Evolutionary conservation across 2,329 filamentous ascomycete species (phyloP), one percentile per base, ranked within the genome.

Genomic region (Aspergillus awamori): DNA sequence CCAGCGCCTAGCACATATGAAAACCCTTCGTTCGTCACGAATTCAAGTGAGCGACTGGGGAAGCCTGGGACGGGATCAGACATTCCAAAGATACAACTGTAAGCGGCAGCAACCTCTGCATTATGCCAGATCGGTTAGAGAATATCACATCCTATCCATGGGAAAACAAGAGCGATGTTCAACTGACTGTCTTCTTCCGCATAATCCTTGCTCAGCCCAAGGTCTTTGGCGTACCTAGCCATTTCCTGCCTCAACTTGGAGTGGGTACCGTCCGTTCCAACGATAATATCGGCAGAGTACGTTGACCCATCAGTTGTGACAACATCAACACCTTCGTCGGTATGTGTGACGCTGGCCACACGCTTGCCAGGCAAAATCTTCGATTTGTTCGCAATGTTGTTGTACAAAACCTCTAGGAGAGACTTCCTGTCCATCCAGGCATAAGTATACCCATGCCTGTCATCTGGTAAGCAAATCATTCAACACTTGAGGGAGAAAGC

Each of bases 231-330:
- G 11, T 49, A 49, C 10, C 65, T 59, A 63, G 63, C 68, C 71
- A 81, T 77, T 33, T 74, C 68, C 7, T 67, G 57, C 4, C 78
- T 70, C 1, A 76, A 72, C 20, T 66, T 71, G 58, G 76, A 79
- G 63, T 79, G 76, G 5, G 76, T 74, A 13, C 80, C 80, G 43
- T 82, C 80, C 7, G 76, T 76, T 13, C 79, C 80, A 11, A 81
- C 65, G 13, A 79, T 62, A 7, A 82, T 65, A 57, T 74, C 66
- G 0, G 76, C 78, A 0, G 39, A 56, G 24, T 62, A 65, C 1
- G 11, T 47, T 20, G 48, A 55, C 2, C 68, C 68, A 41, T 53
- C 54, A 0, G 58, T 41, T 2, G 67, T 67, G 10, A 56, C 57
- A 15, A 67, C 63, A 2, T 49, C 52, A 1, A 59, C 60, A n/a